Conservation (phyloP, 2,329 filamentous ascomycete genomes). For the Massarina eburnea region DNA sequence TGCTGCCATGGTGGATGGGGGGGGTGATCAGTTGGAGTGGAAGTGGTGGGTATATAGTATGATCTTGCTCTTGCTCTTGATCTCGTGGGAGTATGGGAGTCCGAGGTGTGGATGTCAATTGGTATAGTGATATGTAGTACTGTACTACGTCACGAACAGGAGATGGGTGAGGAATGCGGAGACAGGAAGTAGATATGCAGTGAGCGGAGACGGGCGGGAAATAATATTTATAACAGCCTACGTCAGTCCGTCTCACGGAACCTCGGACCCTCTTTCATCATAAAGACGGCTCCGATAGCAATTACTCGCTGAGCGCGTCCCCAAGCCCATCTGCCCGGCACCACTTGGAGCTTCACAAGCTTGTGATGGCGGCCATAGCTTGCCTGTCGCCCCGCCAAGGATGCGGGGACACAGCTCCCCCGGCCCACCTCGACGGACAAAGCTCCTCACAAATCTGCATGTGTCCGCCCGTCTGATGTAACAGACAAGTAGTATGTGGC, state of each 20-base stretch:
- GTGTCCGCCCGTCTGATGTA: constrained; percentile 5
- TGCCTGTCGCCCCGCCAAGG: constrained; percentile 36
- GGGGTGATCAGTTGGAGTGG: constrained; percentile 8
- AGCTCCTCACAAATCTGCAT: not conserved
- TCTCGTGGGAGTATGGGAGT: too few species aligned
- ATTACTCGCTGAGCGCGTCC: constrained; percentile 31
- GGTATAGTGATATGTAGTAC: too few species aligned
- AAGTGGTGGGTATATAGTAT: constrained; percentile 5
- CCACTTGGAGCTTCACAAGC: constrained; percentile 30
- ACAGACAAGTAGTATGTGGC: constrained; percentile 6
- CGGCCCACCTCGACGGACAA: constrained; percentile 12
- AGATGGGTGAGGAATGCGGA: constrained; percentile 23
- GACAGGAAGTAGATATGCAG: constrained; percentile 14
- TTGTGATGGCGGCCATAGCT: constrained; percentile 38
- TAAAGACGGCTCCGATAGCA: constrained; percentile 30
- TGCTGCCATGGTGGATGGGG: constrained; percentile 41
- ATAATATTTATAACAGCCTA: constrained; percentile 25
- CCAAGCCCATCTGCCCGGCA: constrained; percentile 10
- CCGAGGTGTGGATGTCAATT: not conserved
- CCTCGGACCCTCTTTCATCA: constrained; percentile 38
- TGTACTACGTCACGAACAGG: not conserved
- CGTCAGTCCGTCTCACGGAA: constrained; percentile 29
- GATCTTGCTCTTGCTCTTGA: too few species aligned
- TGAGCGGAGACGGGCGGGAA: constrained; percentile 27
- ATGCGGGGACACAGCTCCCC: constrained; percentile 27